Conservation (phyloP, 2,329 filamentous ascomycete species). For the Talaromyces sp. region DNA sequence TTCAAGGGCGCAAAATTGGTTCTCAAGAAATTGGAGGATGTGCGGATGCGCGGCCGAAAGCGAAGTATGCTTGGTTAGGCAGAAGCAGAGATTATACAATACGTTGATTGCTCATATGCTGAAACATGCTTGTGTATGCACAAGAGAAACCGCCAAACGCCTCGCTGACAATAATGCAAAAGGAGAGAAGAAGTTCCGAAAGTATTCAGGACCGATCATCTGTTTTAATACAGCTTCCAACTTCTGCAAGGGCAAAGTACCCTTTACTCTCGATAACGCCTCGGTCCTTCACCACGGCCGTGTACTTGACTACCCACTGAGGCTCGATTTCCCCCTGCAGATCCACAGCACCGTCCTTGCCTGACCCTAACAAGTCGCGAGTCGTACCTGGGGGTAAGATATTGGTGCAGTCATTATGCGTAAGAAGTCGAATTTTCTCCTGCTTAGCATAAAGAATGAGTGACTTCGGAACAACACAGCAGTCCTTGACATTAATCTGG, state of each 20-base stretch:
- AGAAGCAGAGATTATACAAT: neutral
- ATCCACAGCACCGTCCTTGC: conserved; percentile 49
- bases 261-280: conserved; percentile 98
- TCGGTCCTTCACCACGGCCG: conserved; percentile 85
- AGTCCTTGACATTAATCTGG: conserved; percentile 94
- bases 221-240: conserved; percentile 48
- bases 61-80: conserved; percentile 86
- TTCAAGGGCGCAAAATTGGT: conserved; percentile 74
- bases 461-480: conserved; percentile 89
- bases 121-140: neutral
- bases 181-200: neutral
- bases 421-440: conserved; percentile 79
- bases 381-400: conserved; percentile 83
- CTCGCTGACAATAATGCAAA: conserved; percentile 11
- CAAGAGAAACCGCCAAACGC: conserved; percentile 9
- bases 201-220: conserved; percentile 11
- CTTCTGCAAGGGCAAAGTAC: conserved; percentile 83
- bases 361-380: conserved; percentile 74
- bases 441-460: conserved; percentile 80
- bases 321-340: conserved; percentile 76
- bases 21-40: conserved; percentile 81
- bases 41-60: conserved; percentile 90
- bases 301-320: conserved; percentile 96
- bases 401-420: conserved; percentile 91
- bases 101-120: conserved; percentile 4